These are phyloP conservation scores for Adenanthera pavonina DNA, from an alignment of 306 rosid species.

Conservation along the genomic window DNA sequence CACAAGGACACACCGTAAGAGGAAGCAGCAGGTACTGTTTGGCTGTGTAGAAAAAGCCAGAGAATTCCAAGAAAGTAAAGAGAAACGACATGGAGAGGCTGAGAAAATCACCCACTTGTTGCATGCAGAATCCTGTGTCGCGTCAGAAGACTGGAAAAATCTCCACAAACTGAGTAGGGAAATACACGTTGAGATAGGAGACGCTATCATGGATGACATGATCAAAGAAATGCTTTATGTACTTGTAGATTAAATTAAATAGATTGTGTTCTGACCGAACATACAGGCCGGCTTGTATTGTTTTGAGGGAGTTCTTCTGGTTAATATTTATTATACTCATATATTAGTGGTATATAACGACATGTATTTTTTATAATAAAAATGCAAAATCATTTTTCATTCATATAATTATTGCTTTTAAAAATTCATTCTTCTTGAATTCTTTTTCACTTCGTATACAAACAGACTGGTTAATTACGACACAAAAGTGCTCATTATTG, in stretches of 20 bases:
- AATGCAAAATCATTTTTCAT: no score
- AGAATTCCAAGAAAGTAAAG: slow-evolving; percentile 28
- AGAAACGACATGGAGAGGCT: slow-evolving; percentile 20
- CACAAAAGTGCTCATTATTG: no score
- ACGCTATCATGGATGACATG: slow-evolving; percentile 54
- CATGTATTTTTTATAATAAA: no score
- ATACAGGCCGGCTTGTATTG: background rate
- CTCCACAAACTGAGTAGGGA: slow-evolving; percentile 36
- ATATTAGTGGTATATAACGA: no score
- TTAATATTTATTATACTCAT: no score
- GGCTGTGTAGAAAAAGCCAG: slow-evolving; percentile 10
- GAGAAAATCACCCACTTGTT: slow-evolving; percentile 22
- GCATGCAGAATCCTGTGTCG: slow-evolving; percentile 30
- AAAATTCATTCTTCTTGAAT: no score
- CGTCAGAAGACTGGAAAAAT: slow-evolving; percentile 45
- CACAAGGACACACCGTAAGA: slow-evolving; percentile 29
- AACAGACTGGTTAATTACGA: no score
- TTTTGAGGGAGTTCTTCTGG: no score
- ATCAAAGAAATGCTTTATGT: slow-evolving; percentile 43
- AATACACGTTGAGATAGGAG: slow-evolving; percentile 45
- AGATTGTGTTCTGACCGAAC: background rate
- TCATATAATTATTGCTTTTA: no score
- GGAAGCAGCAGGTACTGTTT: slow-evolving; percentile 22
- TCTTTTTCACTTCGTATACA: no score
- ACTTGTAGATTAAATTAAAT: slow-evolving; percentile 14